Evolutionary conservation across 805 yeast species (phyloP), one percentile per base, ranked within the genome.

Genomic region (Candida broadrunensis): DNA sequence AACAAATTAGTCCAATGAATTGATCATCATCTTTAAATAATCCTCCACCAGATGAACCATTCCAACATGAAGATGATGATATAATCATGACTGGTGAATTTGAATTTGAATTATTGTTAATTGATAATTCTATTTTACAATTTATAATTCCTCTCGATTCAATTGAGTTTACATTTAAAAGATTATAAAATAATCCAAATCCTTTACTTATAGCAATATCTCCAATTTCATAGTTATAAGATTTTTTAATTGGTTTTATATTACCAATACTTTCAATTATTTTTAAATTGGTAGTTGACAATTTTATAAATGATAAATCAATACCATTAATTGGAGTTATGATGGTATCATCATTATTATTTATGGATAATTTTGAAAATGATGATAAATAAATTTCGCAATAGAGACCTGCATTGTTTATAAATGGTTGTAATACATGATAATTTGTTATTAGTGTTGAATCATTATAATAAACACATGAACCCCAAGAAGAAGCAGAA

Each of bases 31-130:
- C 27, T 2, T 32, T 21, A 33, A 70, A 61, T 2, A 73, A 49
- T 0, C 73, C 77, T 0, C 78, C 78, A 0, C 79, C 79, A 1
- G 75, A 68, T 3, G 78, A 72, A 1, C 79, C 79, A 39, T 72
- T 67, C 78, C 78, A 74, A 49, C 77, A 73, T 7, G 72, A 58
- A 0, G 75, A 57, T 0, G 77, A 67, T 1, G 72, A 54, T 0
- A 71, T 50, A 2, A 70, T 48, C 41, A 72, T 42, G 11, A 16
- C 9, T 51, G 44, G 3, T 42, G 51, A 11, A 27, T 27, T 16
- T 33, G 20, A 5, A 7, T 13, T n/a, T 3, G 37, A 9, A 7
- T 7, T 9, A 21, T 21, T 21, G 24, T 6, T 21, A 9, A 21
- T 6, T 9, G 24, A 9, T 19, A 41, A 31, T 19, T 21, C 35